Percentiles rank a stretch among this genome's conserved stretches.
phyloP scores from a whole-genome alignment of 1,139 yeast genomes.

The Eremothecium cymbalariae region DNA sequence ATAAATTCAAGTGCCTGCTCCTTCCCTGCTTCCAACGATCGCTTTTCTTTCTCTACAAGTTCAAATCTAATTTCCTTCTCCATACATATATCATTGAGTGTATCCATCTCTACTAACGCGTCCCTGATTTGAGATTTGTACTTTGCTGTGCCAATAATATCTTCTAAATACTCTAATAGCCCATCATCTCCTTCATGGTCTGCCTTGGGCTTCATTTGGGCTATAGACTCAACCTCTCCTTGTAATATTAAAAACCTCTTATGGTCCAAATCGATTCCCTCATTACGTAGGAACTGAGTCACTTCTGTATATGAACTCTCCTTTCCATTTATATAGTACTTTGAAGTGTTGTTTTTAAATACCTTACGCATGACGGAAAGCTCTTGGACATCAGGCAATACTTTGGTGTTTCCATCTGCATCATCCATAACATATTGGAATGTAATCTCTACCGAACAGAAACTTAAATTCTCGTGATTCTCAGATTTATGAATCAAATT shows the following conservation, averaged over 20 bases:
- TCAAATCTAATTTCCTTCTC: slow-evolving; percentile 77
- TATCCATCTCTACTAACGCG: slow-evolving; percentile 51
- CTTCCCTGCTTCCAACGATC: slow-evolving; percentile 59
- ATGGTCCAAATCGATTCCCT: slow-evolving; percentile 92
- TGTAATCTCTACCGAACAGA: slow-evolving; percentile 89
- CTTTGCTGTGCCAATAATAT: slow-evolving; percentile 87
- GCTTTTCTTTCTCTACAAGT: slow-evolving; percentile 70
- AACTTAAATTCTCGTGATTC: slow-evolving; percentile 54
- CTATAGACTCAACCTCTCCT: slow-evolving; percentile 97
- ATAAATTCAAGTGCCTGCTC: slow-evolving; percentile 62
- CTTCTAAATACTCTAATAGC: slow-evolving; percentile 84
- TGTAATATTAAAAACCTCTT: slow-evolving; percentile 89
- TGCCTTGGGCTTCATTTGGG: slow-evolving; percentile 97
- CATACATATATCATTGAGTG: slow-evolving; percentile 65
- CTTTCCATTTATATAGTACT: slow-evolving; percentile 64
- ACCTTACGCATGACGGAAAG: slow-evolving; percentile 77
- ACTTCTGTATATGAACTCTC: slow-evolving; percentile 74
- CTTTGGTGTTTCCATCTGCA: slow-evolving; percentile 35
- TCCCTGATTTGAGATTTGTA: slow-evolving; percentile 74
- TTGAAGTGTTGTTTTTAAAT: slow-evolving; percentile 64
- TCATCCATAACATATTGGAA: slow-evolving; percentile 72
- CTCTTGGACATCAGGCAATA: slow-evolving; percentile 35
- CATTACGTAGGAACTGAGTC: slow-evolving; percentile 60
- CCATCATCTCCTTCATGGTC: slow-evolving; percentile 93
- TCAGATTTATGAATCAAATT: slow-evolving; percentile 88